phyloP scores from a whole-genome alignment of 495 filamentous ascomycete genomes.

The Neurospora tetrasperma region DNA sequence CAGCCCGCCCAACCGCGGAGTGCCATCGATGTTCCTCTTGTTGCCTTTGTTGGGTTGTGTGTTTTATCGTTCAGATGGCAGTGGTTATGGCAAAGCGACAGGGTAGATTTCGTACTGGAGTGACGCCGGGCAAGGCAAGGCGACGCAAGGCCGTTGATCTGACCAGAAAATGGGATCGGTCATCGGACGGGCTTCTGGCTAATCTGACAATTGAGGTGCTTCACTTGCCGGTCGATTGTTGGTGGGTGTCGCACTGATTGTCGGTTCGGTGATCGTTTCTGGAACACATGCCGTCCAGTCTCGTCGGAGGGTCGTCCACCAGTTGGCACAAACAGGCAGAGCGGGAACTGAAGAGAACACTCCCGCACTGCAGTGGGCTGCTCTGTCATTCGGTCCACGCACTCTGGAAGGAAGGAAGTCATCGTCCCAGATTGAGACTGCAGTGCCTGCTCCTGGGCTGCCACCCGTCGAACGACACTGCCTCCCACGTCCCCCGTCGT shows the following conservation, averaged over 20 bases:
- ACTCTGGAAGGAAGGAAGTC: not conserved
- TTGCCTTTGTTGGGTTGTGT: not conserved
- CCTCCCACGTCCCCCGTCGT: not conserved
- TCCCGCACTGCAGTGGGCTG: not conserved
- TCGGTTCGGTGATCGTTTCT: not conserved
- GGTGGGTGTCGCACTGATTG: not conserved
- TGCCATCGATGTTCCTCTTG: not conserved
- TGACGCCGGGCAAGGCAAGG: not conserved
- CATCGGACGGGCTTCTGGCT: not conserved
- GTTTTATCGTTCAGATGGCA: not conserved
- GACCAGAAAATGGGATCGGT: not conserved
- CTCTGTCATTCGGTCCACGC: not conserved
- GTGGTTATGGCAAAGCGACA: not conserved
- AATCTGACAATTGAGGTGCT: not conserved
- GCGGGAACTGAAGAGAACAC: not conserved
- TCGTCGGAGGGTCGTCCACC: not conserved
- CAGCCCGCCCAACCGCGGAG: not conserved
- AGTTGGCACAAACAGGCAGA: not conserved
- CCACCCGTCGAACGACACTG: not conserved
- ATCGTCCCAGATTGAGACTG: not conserved
- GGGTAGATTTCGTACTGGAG: not conserved
- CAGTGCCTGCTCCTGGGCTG: too few species aligned
- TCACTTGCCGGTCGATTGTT: not conserved
- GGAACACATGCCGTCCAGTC: not conserved
- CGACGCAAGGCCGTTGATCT: not conserved